Evolutionary conservation across 169 alveolate species (phyloP), one percentile per base, ranked within the genome.

Genomic region (Plasmodium malariae): DNA sequence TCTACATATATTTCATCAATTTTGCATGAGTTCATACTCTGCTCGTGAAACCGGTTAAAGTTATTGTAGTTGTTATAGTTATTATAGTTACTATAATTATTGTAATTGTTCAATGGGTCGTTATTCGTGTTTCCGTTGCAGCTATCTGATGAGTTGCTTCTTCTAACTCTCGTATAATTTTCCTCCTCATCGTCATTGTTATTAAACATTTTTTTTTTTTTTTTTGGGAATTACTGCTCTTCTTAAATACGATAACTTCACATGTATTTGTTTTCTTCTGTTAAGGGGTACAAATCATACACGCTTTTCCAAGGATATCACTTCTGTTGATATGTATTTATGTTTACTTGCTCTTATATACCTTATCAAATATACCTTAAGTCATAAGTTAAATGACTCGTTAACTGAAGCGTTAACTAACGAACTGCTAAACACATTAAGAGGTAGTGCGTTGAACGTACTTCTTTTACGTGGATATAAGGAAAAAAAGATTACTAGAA

Each of bases 1-100:
- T 86, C 92, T 21, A 86, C 86, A 70, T 71, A 86, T 0, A 86
- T 69, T 49, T 86, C 92, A 45, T 86, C 92, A 45, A 70, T 57
- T 7, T 86, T 57, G 24, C 86, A 65, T 14, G 87, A 14, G 1
- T 86, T 63, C 65, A 86, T 70, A 30, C 70, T 86, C 43, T 68
- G 87, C 19, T 86, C 92, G 43, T 86, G 92, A 70, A 45, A 86
- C n/a, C 74, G 17, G 34, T 86, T 86, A 37, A 86, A 86, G 28
- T 36, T 86, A 26, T 40, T 86, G 49, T 86, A 86, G 57, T 68
- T 72, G 19, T 34, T 70, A 36, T 69, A 86, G 6, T 37, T 83
- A 37, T 86, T 86, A n/a, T n/a, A 76, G 30, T 57, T 76, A 14
- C 36, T 76, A 51, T 76, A 76, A 60, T 59, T 65, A n/a, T 17